Evolutionary conservation across 148 eudicot genomes (phyloP), one percentile per base, ranked within the genome.

Genomic region (Vaccinium macrocarpon): DNA sequence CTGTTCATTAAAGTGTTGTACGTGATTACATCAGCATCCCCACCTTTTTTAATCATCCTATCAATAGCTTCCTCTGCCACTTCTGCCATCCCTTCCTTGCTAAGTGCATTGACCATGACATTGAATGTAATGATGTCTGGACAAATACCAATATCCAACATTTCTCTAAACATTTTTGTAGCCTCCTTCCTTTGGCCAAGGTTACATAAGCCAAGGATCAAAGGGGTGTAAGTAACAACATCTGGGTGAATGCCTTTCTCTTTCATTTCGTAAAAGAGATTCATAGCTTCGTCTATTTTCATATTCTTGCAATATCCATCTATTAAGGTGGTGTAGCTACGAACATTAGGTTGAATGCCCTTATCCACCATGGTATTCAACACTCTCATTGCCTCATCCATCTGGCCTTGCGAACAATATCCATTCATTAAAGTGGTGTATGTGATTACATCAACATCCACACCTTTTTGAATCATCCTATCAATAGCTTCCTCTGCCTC

Each of bases 351-450:
- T 2, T 12, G 32, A 82, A 49, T 3, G n/a, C 84, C 84, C 46
- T 6, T 29, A 5, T 29, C 19, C 57, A 25, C 46, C 84, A 82
- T 70, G 16, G 42, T n/a, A 51, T 38, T 9, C 6, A 82, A 51
- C 15, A 82, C 14, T 52, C 56, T 71, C n/a, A n/a, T 27, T 78
- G 83, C 71, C 7, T 59, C 77, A 52, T 11, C 81, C 66, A 61
- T 21, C 11, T 61, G 66, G 11, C 25, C 11, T 21, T 21, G 25
- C 27, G 8, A 21, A 61, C 83, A 71, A 21, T 68, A 84, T 50
- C 83, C 86, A n/a, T 52, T 50, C 42, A 84, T 84, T 48, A 84
- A 10, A 46, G 46, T 1, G 38, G 9, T 84, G 13, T 84, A 84
- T 6, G 27, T 55, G 70, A 66, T 7, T 2, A 52, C 56, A 71